Base-by-base conservation (phyloP, 208 protist genomes). In the Borovskyia barvae region DNA sequence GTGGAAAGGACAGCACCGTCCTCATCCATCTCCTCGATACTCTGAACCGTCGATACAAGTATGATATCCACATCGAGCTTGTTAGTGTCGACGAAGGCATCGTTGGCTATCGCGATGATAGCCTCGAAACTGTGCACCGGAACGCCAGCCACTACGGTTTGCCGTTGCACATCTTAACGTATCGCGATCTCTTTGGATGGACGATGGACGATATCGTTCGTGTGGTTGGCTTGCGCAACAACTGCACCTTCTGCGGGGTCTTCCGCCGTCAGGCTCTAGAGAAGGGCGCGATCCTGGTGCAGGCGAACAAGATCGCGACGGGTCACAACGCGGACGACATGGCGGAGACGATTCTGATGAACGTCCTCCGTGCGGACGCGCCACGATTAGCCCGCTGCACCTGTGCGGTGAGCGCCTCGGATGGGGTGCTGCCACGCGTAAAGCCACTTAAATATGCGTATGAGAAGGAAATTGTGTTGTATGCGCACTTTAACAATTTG, bases 241-340 rank as follows among this genome's bases (percentile, higher is more conserved):
- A 96, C 75, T 99, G 97, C 87, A 97, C 90, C 12, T 98, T 97
- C 59, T 99, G 98, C 72, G 98, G 98, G 50, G 95, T 99, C 35
- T 98, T 99, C 46, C 82, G 98, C 8, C 77, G 98, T 17, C 96
- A 99, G 58, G 96, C 97, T 4, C 84, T 99, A 0, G 95, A 99
- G 64, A 74, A 94, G 15, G 98, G 97, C 4, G 95, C 97, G 5
- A 75, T 62, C 5, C 54, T 96, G 17, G 59, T 97, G 3, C 72
- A 77, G 3, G 96, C 87, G 2, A 85, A 91, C 53, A 96, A 97
- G 45, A 95, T 99, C 40, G 97, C 92, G 1, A 98, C 97, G 2
- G 98, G 98, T 11, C 98, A 99, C 74, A 99, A 99, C 82, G 98
- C 97, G 2, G 98, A 99, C 62, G 98, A 99, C 67, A 82, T 95